A percentile compares a stretch with the other conserved stretches of the same genome.
Conservation (phyloP, 257 asterid genomes). For the Jaltomata sinuosa region DNA sequence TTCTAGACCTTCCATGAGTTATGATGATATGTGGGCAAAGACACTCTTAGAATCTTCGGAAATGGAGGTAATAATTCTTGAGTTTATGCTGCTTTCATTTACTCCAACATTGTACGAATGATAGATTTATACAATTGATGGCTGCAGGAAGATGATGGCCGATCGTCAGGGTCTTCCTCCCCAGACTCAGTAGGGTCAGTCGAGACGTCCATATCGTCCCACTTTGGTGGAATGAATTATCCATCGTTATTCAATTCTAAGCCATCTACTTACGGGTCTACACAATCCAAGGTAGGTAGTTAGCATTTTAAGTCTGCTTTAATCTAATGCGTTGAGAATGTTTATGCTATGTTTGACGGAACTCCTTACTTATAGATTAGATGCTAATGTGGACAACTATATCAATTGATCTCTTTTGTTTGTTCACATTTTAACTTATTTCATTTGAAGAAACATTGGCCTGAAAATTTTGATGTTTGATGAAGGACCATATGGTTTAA, state of each 20-base stretch:
- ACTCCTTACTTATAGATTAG: not conserved
- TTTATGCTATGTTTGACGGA: not conserved
- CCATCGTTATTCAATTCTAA: slow-evolving; percentile 98
- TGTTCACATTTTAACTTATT: not conserved
- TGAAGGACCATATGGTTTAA: not conserved
- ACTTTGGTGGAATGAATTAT: slow-evolving; percentile 95
- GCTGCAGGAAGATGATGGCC: slow-evolving; percentile 79
- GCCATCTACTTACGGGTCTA: slow-evolving; percentile 55
- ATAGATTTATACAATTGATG: not conserved
- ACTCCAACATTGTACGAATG: not conserved
- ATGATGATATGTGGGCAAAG: slow-evolving; percentile 99
- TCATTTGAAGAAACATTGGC: not conserved
- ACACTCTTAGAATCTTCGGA: slow-evolving; percentile 88
- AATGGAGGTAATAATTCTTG: slow-evolving; percentile 50
- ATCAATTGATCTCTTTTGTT: not conserved
- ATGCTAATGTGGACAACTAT: not conserved
- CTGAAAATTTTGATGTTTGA: not conserved
- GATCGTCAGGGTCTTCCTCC: slow-evolving; percentile 96
- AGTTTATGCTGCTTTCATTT: slow-evolving; percentile 6
- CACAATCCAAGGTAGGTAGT: slow-evolving; percentile 54
- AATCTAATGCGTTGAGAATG: not conserved
- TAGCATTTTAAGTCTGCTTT: not conserved
- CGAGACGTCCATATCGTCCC: slow-evolving; percentile 96
- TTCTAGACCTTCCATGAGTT: slow-evolving; percentile 91
- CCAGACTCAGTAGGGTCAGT: slow-evolving; percentile 95